phyloP scores from a whole-genome alignment of 192 early-diverging fungal genomes.

The Gigaspora rosea region DNA sequence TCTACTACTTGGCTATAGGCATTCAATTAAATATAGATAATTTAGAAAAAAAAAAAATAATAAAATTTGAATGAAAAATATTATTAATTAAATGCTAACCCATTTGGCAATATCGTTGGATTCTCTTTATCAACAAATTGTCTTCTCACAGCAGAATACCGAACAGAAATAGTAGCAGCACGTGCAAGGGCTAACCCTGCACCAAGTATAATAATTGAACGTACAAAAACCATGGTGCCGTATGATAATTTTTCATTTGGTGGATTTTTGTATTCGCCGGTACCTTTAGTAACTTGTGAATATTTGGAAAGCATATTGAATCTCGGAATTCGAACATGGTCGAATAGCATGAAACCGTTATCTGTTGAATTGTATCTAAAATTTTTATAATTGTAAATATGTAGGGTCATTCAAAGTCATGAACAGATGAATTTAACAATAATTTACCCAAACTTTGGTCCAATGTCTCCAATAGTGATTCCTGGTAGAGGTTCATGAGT shows the following conservation, averaged over 20 bases:
- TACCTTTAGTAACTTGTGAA: conserved; percentile 63
- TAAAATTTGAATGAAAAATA: neutral
- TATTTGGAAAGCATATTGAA: conserved; percentile 76
- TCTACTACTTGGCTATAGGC: conserved; percentile 46
- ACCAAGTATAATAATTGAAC: conserved; percentile 72
- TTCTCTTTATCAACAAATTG: conserved; percentile 68
- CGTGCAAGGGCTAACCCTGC: conserved; percentile 61
- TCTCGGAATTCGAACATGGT: conserved; percentile 78
- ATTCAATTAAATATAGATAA: neutral
- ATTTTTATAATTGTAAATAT: too few species aligned
- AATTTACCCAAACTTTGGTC: conserved; percentile 71
- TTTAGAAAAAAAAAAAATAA: neutral
- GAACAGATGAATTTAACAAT: too few species aligned
- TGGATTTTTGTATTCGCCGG: conserved; percentile 73
- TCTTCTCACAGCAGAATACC: conserved; percentile 71
- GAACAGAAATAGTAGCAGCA: conserved; percentile 69
- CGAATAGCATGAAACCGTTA: conserved; percentile 85
- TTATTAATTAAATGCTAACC: conserved; percentile 5
- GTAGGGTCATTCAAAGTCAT: too few species aligned
- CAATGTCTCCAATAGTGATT: conserved; percentile 85
- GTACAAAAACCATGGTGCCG: conserved; percentile 84
- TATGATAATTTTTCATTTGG: conserved; percentile 80
- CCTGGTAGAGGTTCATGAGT: conserved; percentile 75
- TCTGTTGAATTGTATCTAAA: conserved; percentile 75
- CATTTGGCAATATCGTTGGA: conserved; percentile 45